Base-by-base conservation (phyloP, 192 early-diverging fungal genomes). In the Rhizoclosmatium sp. region DNA sequence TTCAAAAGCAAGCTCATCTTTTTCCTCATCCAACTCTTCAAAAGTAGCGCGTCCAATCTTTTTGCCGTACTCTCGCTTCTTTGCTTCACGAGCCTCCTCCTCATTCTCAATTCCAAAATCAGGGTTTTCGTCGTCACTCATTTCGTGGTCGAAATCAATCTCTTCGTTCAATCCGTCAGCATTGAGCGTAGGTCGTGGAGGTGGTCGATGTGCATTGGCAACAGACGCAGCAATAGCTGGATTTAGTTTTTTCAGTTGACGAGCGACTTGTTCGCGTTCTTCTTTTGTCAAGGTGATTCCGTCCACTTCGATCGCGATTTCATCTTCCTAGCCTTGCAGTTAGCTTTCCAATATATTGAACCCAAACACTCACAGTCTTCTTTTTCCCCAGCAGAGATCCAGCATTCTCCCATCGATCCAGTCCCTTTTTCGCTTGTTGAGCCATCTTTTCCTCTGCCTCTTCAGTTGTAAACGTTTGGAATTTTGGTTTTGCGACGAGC, bases 61-160 rank as follows among this genome's bases (percentile, higher is more conserved):
- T 39, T 75, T 78, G 16, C 83, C 84, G 66, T 75, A 85, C 51
- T 84, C 78, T 2, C 87, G 56, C 42, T 76, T 76, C 51, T 78
- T 65, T 4, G 87, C 87, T 54, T 89, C 87, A 65, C 85, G 84
- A 12, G 79, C 81, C 31, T 86, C 85, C 46, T 89, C 87, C 69
- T 85, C 82, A 78, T 89, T 85, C 46, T 86, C 85, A 56, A 89
- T 84, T 2, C 87, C 87, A 48, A 89, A 83, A 40, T 79, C 77
- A 14, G 85, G 59, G 54, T 87, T 81, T 65, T 89, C 87, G 65
- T 89, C 87, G 68, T 89, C 87, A 10, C 78, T 69, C 61, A 85
- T 83, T 44, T 78, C 81, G 59, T 83, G 84, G 44, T 85, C 84
- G 74, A 79, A 85, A 61, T 85, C 87, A 59, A 87, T 59, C 39